Evolutionary conservation across 1,139 yeast species (phyloP).

Genomic region (Taphrina communis): DNA sequence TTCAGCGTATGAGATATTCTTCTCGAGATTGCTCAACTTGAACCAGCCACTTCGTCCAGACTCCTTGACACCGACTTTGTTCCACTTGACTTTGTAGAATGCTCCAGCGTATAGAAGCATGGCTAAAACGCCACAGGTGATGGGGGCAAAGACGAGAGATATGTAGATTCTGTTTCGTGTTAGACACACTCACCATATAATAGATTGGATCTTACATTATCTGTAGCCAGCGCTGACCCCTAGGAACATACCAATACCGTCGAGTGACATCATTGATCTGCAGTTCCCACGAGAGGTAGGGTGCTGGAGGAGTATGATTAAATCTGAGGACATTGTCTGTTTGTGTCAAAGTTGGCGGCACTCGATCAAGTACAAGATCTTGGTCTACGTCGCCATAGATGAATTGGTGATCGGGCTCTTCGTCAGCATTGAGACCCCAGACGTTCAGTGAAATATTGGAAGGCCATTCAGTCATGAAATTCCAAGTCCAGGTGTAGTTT

Average conservation of each 20-base stretch:
- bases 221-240: conserved; percentile 41
- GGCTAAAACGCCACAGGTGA: conserved; percentile 30
- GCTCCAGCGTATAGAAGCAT: conserved; percentile 33
- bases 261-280: conserved; percentile 38
- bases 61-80: conserved; percentile 25
- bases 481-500: conserved; percentile 30
- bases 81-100: conserved; percentile 34
- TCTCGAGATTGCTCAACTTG: conserved; percentile 13
- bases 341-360: conserved; percentile 38
- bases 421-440: conserved; percentile 42
- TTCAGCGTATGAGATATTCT: conserved; percentile 2
- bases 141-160: conserved; percentile 19
- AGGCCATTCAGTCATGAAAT: conserved; percentile 38
- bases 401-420: conserved; percentile 38
- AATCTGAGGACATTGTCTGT: conserved; percentile 32
- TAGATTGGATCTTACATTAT: conserved; percentile 18
- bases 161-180: conserved; percentile 3
- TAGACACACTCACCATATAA: too few species aligned
- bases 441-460: conserved; percentile 32
- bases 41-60: conserved; percentile 16
- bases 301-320: conserved; percentile 34
- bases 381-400: conserved; percentile 41
- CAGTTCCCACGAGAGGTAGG: conserved; percentile 40
- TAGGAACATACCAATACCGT: conserved; percentile 29
- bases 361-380: conserved; percentile 40